Conservation (phyloP, 768 basidiomycete species). For the Suillus discolor region DNA sequence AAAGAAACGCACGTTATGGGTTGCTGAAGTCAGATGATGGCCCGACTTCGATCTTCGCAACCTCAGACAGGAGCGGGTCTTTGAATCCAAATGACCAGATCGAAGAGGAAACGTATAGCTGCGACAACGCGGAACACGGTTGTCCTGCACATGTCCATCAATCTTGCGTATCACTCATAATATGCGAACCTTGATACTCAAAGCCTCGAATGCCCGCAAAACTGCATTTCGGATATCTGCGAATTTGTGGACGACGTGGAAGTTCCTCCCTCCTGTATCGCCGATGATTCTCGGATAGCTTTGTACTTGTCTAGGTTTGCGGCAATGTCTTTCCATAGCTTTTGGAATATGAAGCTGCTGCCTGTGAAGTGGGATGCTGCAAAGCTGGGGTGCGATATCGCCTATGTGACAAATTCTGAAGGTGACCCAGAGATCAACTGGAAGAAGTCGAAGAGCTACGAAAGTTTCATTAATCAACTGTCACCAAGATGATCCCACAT, state of each 20-base stretch:
- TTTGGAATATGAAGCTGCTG: constrained; percentile 91
- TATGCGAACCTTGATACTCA: constrained; percentile 83
- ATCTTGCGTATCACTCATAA: neutral
- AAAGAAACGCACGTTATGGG: constrained; percentile 86
- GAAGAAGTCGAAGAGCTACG: constrained; percentile 86
- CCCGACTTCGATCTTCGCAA: constrained; percentile 86
- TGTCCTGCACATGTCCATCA: constrained; percentile 56
- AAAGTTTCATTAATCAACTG: constrained; percentile 14
- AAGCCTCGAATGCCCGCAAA: constrained; percentile 88
- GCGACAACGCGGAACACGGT: constrained; percentile 94
- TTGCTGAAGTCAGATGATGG: constrained; percentile 73
- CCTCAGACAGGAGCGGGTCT: constrained; percentile 70
- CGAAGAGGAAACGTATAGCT: constrained; percentile 84
- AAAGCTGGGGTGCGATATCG: constrained; percentile 77
- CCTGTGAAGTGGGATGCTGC: constrained; percentile 96
- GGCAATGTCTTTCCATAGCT: constrained; percentile 96
- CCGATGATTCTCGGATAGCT: constrained; percentile 95
- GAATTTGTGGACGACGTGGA: constrained; percentile 87
- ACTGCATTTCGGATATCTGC: constrained; percentile 93
- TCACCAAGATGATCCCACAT: neutral
- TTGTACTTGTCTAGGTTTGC: constrained; percentile 85
- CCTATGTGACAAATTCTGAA: constrained; percentile 81
- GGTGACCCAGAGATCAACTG: constrained; percentile 95
- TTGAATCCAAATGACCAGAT: constrained; percentile 89
- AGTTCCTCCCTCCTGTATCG: constrained; percentile 99